Conservation (phyloP, 2,329 filamentous ascomycete genomes). For the Ophiostoma novo-ulmi region DNA sequence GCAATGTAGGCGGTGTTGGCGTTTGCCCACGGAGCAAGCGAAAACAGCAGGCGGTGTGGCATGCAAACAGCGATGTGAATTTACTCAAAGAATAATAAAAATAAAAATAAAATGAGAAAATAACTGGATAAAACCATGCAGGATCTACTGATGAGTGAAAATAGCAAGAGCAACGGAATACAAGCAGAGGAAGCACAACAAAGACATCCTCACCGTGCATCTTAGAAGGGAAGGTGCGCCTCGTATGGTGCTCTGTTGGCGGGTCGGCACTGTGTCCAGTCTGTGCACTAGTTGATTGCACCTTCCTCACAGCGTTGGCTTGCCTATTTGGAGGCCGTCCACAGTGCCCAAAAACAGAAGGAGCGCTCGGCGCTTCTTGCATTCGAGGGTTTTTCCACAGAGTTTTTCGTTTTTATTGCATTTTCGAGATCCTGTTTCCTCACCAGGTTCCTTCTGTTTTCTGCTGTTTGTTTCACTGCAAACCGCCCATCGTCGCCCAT, state of each 20-base stretch:
- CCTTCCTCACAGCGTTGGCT: slow-evolving; percentile 21
- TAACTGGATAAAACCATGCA: no score
- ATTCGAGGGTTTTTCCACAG: not conserved
- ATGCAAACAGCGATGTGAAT: not conserved
- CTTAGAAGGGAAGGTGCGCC: slow-evolving; percentile 12
- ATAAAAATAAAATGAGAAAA: not conserved
- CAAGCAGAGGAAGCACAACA: not conserved
- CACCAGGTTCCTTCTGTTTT: slow-evolving; percentile 16
- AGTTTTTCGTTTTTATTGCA: slow-evolving; percentile 12
- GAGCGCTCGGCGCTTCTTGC: not conserved
- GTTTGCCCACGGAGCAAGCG: not conserved
- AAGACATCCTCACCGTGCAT: not conserved
- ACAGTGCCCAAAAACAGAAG: slow-evolving; percentile 15
- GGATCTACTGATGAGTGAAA: not conserved
- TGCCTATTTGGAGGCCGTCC: not conserved
- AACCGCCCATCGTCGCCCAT: not conserved
- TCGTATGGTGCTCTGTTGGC: not conserved
- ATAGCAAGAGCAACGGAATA: not conserved
- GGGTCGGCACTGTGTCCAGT: slow-evolving; percentile 15
- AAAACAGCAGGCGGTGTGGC: slow-evolving; percentile 12
- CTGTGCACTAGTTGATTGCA: slow-evolving; percentile 17
- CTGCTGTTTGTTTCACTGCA: not conserved
- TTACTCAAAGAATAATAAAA: not conserved
- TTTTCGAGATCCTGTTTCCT: slow-evolving; percentile 12
- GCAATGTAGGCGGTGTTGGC: slow-evolving; percentile 13